Base-by-base conservation (phyloP, 2,329 filamentous ascomycete genomes). In the Diplocarpon rosae region DNA sequence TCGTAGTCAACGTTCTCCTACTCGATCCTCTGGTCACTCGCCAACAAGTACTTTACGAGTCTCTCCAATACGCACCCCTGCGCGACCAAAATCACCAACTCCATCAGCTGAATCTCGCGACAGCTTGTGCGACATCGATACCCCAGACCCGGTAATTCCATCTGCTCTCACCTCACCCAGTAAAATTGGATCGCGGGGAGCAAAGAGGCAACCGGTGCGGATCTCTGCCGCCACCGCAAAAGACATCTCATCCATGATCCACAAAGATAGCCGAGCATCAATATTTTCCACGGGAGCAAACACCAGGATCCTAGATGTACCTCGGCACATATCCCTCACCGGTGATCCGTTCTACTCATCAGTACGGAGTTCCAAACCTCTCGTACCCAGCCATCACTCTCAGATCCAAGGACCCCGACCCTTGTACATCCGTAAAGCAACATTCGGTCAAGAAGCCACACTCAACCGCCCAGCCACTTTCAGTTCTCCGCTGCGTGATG, bases 361-460 rank as follows among this genome's bases (percentile, higher is more conserved):
- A 9, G 50, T 55, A 0, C 52, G 49, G 17, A 53, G 45, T 9
- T 48, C 50, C 1, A 54, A 51, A n/a, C 44, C 53, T 14, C 33
- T 45, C 2, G 39, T 45, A 5, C 45, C 51, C 28, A 47, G 37
- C 12, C 15, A 38, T 9, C 9, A 5, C 30, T 32, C 30, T 32
- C 34, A 37, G 29, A 37, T 51, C 3, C 36, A 41, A 30, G 51
- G 37, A 30, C 49, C 51, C 16, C 46, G 46, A 16, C 54, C 53
- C 11, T 51, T 52, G 20, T 47, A 55, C 20, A 46, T 55, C 40
- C 51, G 56, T 16, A 59, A 59, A 36, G 51, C 55, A 12, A 57
- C 53, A 24, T 58, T 58, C 31, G 53, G 52, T 1, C 48, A 51
- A 20, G 48, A 54, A 38, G 47, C 43, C 24, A 46, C 48, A 4